Conservation (phyloP, 2,329 filamentous ascomycete species). For the Torrubiellomyces zombiae region DNA sequence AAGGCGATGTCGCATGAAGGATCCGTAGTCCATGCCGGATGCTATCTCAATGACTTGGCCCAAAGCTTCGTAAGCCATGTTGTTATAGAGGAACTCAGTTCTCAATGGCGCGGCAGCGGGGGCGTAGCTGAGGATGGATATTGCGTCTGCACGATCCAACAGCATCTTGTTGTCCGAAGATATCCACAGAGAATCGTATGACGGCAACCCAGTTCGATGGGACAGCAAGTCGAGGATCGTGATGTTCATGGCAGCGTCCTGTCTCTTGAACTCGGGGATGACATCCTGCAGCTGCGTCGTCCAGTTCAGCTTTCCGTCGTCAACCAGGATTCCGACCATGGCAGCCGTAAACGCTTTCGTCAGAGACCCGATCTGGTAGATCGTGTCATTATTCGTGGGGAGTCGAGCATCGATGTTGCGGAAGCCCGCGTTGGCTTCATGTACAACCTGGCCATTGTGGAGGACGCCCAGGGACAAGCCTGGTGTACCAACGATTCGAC, state of each 20-base stretch:
- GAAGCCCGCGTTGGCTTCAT: slow-evolving; percentile 8
- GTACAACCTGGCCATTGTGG: slow-evolving; percentile 7
- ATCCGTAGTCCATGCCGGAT: slow-evolving; percentile 7
- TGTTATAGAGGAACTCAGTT: slow-evolving; percentile 11
- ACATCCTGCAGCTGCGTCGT: slow-evolving; percentile 7
- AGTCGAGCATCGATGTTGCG: slow-evolving; percentile 7
- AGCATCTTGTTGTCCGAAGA: slow-evolving; percentile 4
- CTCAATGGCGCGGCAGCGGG: slow-evolving; percentile 1
- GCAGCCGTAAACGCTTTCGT: slow-evolving; percentile 13
- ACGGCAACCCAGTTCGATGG: slow-evolving; percentile 9
- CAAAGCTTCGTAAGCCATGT: slow-evolving; percentile 9
- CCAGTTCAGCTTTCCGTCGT: slow-evolving; percentile 10
- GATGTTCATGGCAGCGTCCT: slow-evolving; percentile 6
- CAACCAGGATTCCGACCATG: slow-evolving; percentile 10
- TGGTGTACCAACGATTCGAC: slow-evolving; percentile 2
- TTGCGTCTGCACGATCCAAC: not conserved
- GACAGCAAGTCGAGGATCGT: slow-evolving; percentile 10
- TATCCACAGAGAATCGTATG: slow-evolving; percentile 4
- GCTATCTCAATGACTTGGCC: slow-evolving; percentile 9
- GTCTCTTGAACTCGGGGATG: slow-evolving; percentile 9
- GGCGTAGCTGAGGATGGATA: slow-evolving; percentile 2
- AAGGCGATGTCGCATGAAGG: slow-evolving; percentile 9
- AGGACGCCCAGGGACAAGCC: slow-evolving; percentile 11
- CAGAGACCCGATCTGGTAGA: slow-evolving; percentile 11
- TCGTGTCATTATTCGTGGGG: slow-evolving; percentile 8